Conservation (phyloP, 305 asterid species). For the Fraxinus platypoda region DNA sequence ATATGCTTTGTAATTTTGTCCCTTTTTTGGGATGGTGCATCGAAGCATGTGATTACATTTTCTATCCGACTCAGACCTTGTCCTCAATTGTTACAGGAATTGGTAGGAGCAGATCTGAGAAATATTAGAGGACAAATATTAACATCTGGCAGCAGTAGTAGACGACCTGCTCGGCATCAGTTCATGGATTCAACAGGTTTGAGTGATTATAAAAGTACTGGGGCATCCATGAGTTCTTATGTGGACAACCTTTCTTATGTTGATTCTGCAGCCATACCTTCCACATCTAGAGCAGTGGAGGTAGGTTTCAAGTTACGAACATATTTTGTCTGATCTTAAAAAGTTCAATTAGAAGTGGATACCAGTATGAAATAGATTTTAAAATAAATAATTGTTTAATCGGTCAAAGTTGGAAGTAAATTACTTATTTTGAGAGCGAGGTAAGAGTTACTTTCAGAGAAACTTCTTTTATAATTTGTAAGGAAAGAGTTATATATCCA, state of each 20-base stretch:
- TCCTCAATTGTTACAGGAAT: conserved; percentile 50
- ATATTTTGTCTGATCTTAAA: not conserved
- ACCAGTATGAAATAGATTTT: not conserved
- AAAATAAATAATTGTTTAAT: not conserved
- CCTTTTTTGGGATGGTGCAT: not conserved
- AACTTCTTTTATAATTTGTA: not conserved
- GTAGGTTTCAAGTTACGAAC: conserved; percentile 33
- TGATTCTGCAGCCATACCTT: conserved; percentile 64
- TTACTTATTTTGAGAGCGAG: not conserved
- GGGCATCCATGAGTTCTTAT: conserved; percentile 57
- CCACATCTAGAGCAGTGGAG: conserved; percentile 75
- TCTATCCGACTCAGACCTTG: not conserved
- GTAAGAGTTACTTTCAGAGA: not conserved
- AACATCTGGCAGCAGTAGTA: conserved; percentile 48
- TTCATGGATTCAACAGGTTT: conserved; percentile 52
- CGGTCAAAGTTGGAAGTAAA: not conserved
- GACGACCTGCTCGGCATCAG: conserved; percentile 69
- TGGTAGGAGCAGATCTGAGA: conserved; percentile 56
- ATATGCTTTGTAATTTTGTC: not conserved
- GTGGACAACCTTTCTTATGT: conserved; percentile 47
- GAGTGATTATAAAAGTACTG: conserved; percentile 66
- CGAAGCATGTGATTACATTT: not conserved
- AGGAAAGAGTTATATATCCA: not conserved
- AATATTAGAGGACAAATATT: conserved; percentile 55
- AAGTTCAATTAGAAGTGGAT: not conserved